Base-by-base conservation (phyloP, 768 basidiomycete genomes). In the Amanita inopinata region DNA sequence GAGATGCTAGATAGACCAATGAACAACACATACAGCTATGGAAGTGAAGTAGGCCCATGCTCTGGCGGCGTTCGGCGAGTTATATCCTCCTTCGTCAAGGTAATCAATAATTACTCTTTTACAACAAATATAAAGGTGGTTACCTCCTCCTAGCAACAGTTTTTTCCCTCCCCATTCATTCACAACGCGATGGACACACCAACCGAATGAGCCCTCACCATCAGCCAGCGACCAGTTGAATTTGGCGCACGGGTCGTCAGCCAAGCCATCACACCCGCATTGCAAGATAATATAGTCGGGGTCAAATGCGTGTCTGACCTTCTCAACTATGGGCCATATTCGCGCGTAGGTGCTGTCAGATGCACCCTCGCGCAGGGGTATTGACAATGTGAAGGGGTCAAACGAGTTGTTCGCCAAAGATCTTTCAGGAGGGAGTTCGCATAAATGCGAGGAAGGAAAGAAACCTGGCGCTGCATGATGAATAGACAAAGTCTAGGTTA, bases 31-130 rank as follows among this genome's bases (percentile, higher is more conserved):
- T 51, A 90, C 86, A 20, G 76, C 74, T 3, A 86, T 61, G 0
- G 83, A 81, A 1, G 91, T 94, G 12, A 92, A 61, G 52, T 78
- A 78, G 0, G 87, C 68, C 89, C 90, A 96, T 0, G 87, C 86
- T 9, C 91, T 73, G 0, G 92, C 91, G 1, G 80, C 80, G 51
- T 93, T 93, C 1, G 86, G 64, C 3, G 77, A 74, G 51, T 85
- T 69, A 56, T 98, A 96, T 0, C 93, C 93, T 12, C 91, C 89
- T 73, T 60, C 10, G n/a, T 12, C 3, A 20, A 46, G 33, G 56
- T 44, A n/a, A 25, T 19, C 25, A 9, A 52, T 51, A n/a, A 53
- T 22, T 44, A 18, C n/a, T n/a, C n/a, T n/a, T n/a, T n/a, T n/a
- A n/a, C n/a, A n/a, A n/a, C n/a, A n/a, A n/a, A n/a, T n/a, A n/a